A percentile compares a stretch with the other conserved stretches of the same genome.
phyloP scores from a whole-genome alignment of 345 rosid genomes.

The Mallotus nudiflorus region DNA sequence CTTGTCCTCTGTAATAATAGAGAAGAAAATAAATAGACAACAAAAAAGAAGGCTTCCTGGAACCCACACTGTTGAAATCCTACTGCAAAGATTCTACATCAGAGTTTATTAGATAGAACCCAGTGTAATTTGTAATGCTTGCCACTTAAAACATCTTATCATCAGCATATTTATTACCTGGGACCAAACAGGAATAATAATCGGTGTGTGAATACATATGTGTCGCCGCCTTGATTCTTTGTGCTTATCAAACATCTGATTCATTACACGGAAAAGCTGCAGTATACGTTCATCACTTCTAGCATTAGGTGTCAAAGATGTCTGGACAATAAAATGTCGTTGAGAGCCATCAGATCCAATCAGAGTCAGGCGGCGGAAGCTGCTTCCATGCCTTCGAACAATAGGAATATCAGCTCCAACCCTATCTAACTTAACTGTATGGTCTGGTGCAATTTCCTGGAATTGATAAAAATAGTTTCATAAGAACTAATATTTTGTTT shows the following conservation, averaged over 20 bases:
- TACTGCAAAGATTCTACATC: background rate
- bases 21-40: background rate
- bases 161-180: slow-evolving; percentile 53
- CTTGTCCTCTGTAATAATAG: background rate
- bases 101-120: no score
- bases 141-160: background rate
- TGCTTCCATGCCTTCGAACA: slow-evolving; percentile 98
- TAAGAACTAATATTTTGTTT: background rate
- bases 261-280: slow-evolving; percentile 98
- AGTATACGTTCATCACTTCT: slow-evolving; percentile 94
- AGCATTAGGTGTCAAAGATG: slow-evolving; percentile 98
- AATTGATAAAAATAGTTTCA: slow-evolving; percentile 5
- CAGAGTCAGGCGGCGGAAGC: slow-evolving; percentile 91
- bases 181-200: slow-evolving; percentile 99
- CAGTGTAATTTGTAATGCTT: no score
- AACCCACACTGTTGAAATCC: background rate
- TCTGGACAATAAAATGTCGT: slow-evolving; percentile 93
- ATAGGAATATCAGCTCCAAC: slow-evolving; percentile 95
- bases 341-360: slow-evolving; percentile 99
- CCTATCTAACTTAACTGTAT: slow-evolving; percentile 84
- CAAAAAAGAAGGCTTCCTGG: background rate
- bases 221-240: slow-evolving; percentile 93
- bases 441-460: slow-evolving; percentile 96
- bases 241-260: slow-evolving; percentile 99
- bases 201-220: slow-evolving; percentile 90